Base-by-base conservation (phyloP, 495 filamentous ascomycete species). In the Aspergillus asperescens region DNA sequence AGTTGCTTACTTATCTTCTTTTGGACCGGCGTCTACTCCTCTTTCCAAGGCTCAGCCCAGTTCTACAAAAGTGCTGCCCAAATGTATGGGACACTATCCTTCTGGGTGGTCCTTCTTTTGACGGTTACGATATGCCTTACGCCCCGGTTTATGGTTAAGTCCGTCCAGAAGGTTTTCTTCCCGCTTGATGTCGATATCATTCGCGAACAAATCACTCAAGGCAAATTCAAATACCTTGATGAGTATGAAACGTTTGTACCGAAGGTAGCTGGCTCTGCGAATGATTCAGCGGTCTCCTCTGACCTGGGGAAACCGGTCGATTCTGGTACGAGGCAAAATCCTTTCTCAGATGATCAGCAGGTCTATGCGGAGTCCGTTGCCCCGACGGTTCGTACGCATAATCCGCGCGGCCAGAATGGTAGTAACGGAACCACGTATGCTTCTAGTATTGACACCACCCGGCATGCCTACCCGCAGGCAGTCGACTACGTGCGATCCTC, bases 351-450 rank as follows among this genome's bases (percentile, higher is more conserved):
- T 65, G 90, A 95, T 59, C 78, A 85, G 63, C 80, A 87, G 59
- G 95, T 96, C 60, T 96, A 96, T 66, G 87, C 93, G 19, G 89
- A 93, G 10, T 93, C 92, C 42, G 76, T 88, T 48, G 81, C 87
- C 12, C 74, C 82, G 6, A 89, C 87, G 15, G 79, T 82, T 44
- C 87, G 85, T 48, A 89, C 90, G 16, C 85, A 90, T 61, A 89
- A 91, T 59, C 79, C 85, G 48, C 86, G 84, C 50, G 91, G 87
- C 60, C 88, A 93, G 57, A 95, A 89, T 58, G 89, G 89, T 49
- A 96, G 90, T 69, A 90, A 95, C 68, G 90, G 90, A 24, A 96
- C 92, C 12, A 91, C 90, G 50, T 95, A 93, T 62, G 95, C 89
- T 10, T 79, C 82, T 34, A 82, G 80, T 57, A 67, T 76, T 48